A percentile compares a stretch with the other conserved stretches of the same genome.
phyloP scores from a whole-genome alignment of 2,329 filamentous ascomycete species.

The Alternaria angustiovoidea region DNA sequence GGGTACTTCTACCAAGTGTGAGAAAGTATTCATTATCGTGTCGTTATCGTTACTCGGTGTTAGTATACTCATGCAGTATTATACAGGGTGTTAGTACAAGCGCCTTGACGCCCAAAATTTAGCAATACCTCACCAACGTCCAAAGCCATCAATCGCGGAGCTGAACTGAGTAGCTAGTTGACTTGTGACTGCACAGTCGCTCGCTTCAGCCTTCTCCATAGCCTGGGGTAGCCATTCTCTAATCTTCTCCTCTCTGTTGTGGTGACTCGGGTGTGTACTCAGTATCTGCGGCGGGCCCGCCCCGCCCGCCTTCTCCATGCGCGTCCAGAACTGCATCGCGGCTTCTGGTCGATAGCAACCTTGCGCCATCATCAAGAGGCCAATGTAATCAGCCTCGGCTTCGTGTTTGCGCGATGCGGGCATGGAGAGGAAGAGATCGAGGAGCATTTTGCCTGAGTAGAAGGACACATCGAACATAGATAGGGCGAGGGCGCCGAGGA shows the following conservation, averaged over 20 bases:
- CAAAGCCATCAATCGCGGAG: slow-evolving; percentile 19
- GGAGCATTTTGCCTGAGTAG: slow-evolving; percentile 52
- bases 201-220: slow-evolving; percentile 46
- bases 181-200: slow-evolving; percentile 37
- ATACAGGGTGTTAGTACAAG: slow-evolving; percentile 2
- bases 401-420: slow-evolving; percentile 77
- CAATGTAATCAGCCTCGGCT: slow-evolving; percentile 81
- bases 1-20: not conserved
- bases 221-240: slow-evolving; percentile 62
- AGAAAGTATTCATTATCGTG: not conserved
- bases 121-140: slow-evolving; percentile 16
- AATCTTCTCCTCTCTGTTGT: slow-evolving; percentile 71
- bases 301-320: slow-evolving; percentile 66
- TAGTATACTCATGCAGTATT: not conserved
- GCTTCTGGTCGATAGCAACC: slow-evolving; percentile 77
- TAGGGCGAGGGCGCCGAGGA: slow-evolving; percentile 49
- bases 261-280: slow-evolving; percentile 78
- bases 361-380: slow-evolving; percentile 82
- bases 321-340: slow-evolving; percentile 68
- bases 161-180: slow-evolving; percentile 23
- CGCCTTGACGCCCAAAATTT: not conserved
- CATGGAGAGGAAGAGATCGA: slow-evolving; percentile 70
- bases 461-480: slow-evolving; percentile 54
- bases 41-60: not conserved
- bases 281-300: slow-evolving; percentile 72